These are phyloP conservation scores for Marchantia paleacea DNA, from an alignment of 225 moss, liverwort and hornwort genomes.

Conservation along the genomic window DNA sequence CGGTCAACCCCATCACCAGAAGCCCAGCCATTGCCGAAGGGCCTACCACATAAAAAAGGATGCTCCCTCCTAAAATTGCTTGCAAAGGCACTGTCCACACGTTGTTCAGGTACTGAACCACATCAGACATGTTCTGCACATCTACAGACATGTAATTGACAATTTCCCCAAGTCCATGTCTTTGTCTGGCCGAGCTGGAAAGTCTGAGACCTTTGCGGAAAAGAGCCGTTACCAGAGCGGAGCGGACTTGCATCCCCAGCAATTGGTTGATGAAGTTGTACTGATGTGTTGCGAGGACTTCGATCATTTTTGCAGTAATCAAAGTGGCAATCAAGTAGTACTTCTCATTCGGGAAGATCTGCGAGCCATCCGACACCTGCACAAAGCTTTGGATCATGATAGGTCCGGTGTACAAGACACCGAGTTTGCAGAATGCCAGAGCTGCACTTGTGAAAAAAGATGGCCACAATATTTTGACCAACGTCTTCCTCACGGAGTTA, in stretches of 20 bases:
- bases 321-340: slow-evolving; percentile 55
- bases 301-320: slow-evolving; percentile 47
- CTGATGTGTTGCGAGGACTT: slow-evolving; percentile 46
- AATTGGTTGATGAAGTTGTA: slow-evolving; percentile 61
- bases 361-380: slow-evolving; percentile 39
- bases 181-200: slow-evolving; percentile 64
- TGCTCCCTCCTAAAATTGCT: slow-evolving; percentile 36
- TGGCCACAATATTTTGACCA: slow-evolving; percentile 38
- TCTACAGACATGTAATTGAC: slow-evolving; percentile 91
- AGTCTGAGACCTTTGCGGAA: slow-evolving; percentile 78
- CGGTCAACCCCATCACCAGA: slow-evolving; percentile 40
- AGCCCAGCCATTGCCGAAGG: slow-evolving; percentile 58
- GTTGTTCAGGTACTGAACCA: slow-evolving; percentile 53
- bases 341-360: slow-evolving; percentile 42
- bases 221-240: slow-evolving; percentile 57
- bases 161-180: slow-evolving; percentile 71
- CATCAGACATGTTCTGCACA: slow-evolving; percentile 64
- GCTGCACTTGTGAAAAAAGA: slow-evolving; percentile 22
- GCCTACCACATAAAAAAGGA: slow-evolving; percentile 44
- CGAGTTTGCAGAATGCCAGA: slow-evolving; percentile 38
- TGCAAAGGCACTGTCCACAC: slow-evolving; percentile 68
- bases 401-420: slow-evolving; percentile 63
- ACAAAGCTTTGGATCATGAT: slow-evolving; percentile 61
- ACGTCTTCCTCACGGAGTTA: slow-evolving; percentile 38
- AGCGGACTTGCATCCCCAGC: slow-evolving; percentile 67